These are phyloP conservation scores for Zymoseptoria tritici DNA, from an alignment of 2,329 filamentous ascomycete species.

Conservation along the genomic window DNA sequence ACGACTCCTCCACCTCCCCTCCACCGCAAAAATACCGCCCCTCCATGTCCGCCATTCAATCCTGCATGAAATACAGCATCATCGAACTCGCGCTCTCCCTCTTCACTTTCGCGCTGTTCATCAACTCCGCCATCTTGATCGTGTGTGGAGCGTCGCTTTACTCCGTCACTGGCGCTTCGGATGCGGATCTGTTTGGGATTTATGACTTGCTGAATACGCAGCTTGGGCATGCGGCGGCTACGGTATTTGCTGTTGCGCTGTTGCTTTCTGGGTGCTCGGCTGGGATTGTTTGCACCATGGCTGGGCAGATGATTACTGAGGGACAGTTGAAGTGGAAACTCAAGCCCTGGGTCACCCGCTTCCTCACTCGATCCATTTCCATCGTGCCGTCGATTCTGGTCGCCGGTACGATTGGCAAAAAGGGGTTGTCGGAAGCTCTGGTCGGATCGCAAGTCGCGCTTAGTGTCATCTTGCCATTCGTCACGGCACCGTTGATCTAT, in stretches of 20 bases:
- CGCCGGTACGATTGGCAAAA: conserved; percentile 65
- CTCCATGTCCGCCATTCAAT: conserved; percentile 32
- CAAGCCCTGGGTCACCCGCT: conserved; percentile 68
- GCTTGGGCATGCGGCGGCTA: conserved; percentile 68
- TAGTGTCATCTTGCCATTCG: conserved; percentile 71
- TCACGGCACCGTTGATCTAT: conserved; percentile 75
- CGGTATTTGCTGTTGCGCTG: conserved; percentile 75
- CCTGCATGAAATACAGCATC: conserved; percentile 35
- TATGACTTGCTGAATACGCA: conserved; percentile 61
- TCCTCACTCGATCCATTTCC: conserved; percentile 70
- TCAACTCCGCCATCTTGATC: conserved; percentile 38
- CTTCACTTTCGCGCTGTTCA: conserved; percentile 38
- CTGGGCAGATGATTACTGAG: conserved; percentile 82
- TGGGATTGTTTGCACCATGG: conserved; percentile 81
- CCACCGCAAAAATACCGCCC: conserved; percentile 31
- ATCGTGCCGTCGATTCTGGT: conserved; percentile 79
- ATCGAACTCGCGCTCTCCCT: conserved; percentile 33
- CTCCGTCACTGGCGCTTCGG: conserved; percentile 47
- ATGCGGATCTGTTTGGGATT: conserved; percentile 77
- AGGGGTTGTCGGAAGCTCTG: conserved; percentile 63
- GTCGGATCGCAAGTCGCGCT: conserved; percentile 72
- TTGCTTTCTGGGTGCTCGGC: conserved; percentile 74
- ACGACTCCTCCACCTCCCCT: conserved; percentile 19
- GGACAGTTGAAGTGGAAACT: conserved; percentile 70
- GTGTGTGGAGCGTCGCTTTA: conserved; percentile 68